Conservation (phyloP, 1,139 yeast genomes). For the Suhomyces bokatorum region DNA sequence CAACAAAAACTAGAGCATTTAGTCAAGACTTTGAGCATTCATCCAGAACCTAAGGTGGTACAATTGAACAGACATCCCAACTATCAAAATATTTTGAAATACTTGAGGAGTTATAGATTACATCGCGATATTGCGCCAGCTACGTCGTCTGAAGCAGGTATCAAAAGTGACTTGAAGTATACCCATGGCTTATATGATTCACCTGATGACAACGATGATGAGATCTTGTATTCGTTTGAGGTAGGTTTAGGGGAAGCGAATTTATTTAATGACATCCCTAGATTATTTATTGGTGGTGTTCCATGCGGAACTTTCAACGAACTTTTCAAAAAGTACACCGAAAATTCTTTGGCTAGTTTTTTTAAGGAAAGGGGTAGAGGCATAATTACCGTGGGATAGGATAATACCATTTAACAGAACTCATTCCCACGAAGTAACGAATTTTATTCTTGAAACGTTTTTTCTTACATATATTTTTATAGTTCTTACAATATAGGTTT, state of each 20-base stretch:
- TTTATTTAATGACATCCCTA: constrained; percentile 23
- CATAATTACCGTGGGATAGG: constrained; percentile 22
- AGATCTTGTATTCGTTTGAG: constrained; percentile 11
- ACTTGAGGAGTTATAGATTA: constrained; percentile 25
- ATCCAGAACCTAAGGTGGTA: constrained; percentile 36
- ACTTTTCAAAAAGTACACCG: constrained; percentile 23
- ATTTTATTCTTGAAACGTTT: no score
- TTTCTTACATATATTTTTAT: no score
- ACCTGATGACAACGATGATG: constrained; percentile 11
- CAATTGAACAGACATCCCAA: constrained; percentile 36
- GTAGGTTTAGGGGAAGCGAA: background rate
- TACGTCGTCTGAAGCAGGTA: constrained; percentile 5
- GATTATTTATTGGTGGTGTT: constrained; percentile 34
- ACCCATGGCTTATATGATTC: constrained; percentile 1
- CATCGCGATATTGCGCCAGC: constrained; percentile 8
- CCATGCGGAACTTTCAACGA: constrained; percentile 32
- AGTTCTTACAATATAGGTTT: no score
- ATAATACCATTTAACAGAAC: background rate
- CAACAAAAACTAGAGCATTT: constrained; percentile 27
- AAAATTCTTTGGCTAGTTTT: constrained; percentile 22
- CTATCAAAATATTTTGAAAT: constrained; percentile 24
- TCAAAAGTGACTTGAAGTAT: constrained; percentile 14
- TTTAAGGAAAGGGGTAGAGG: constrained; percentile 31
- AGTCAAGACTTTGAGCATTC: constrained; percentile 23
- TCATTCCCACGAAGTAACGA: no score